phyloP scores from a whole-genome alignment of 106 monocot genomes.

The Triglochin maritima region DNA sequence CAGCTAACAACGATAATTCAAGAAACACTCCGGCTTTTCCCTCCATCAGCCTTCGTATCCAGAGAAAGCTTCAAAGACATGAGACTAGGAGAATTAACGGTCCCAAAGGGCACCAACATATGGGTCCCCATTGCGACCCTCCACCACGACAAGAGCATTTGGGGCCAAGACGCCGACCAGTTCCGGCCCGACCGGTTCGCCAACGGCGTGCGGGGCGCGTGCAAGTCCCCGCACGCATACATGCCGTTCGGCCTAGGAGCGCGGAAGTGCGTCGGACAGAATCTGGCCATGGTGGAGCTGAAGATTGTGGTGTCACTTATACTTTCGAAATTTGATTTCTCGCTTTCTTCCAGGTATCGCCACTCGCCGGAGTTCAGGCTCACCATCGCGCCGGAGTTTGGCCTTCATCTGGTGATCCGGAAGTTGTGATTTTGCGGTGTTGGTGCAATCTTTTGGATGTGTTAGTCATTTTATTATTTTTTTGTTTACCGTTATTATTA shows the following conservation, averaged over 20 bases:
- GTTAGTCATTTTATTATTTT: no score
- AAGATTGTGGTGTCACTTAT: constrained; percentile 33
- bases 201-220: constrained; percentile 28
- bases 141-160: constrained; percentile 33
- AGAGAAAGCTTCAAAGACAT: constrained; percentile 57
- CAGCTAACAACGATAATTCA: constrained; percentile 79
- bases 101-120: constrained; percentile 55
- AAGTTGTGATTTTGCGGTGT: constrained; percentile 11
- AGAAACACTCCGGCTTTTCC: constrained; percentile 65
- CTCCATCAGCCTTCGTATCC: constrained; percentile 32
- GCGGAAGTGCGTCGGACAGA: constrained; percentile 11
- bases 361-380: constrained; percentile 38
- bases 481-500: no score
- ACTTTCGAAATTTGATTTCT: constrained; percentile 31
- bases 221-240: constrained; percentile 31
- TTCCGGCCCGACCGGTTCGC: constrained; percentile 57
- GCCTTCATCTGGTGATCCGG: constrained; percentile 25
- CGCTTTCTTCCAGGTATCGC: constrained; percentile 27
- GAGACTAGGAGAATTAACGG: constrained; percentile 31
- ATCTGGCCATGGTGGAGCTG: constrained; percentile 11
- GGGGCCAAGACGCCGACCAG: constrained; percentile 35
- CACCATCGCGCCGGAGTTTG: constrained; percentile 40
- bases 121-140: constrained; percentile 28
- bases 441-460: no score
- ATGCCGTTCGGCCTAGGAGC: constrained; percentile 31